Conservation (phyloP, 192 early-diverging fungal species). For the Coemansia erecta region DNA sequence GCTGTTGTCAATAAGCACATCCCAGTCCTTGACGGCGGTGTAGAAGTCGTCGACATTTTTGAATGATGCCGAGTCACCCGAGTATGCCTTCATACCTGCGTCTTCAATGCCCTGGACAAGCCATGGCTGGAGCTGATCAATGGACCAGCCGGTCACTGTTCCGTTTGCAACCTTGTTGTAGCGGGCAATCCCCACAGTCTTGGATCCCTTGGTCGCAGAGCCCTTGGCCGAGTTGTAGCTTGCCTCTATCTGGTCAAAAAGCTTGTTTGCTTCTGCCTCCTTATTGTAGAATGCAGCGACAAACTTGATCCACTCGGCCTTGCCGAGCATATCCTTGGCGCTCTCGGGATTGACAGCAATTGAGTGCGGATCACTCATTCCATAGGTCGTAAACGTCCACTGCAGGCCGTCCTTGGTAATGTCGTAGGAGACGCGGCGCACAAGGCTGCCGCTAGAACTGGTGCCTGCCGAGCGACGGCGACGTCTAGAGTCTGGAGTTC, state of each 20-base stretch:
- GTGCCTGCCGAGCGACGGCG: background rate
- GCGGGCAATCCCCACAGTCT: conserved; percentile 38
- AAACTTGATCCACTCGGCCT: conserved; percentile 51
- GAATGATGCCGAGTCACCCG: conserved; percentile 27
- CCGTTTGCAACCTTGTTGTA: conserved; percentile 51
- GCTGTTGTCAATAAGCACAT: conserved; percentile 62
- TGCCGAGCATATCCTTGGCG: conserved; percentile 40
- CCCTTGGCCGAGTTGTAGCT: conserved; percentile 37
- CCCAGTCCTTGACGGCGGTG: conserved; percentile 54
- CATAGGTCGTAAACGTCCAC: conserved; percentile 54
- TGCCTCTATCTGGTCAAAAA: conserved; percentile 35
- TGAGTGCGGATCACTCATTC: conserved; percentile 46
- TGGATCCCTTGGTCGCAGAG: conserved; percentile 1
- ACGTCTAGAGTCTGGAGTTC: conserved; percentile 15
- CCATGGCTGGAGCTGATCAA: conserved; percentile 41
- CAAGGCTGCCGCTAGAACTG: conserved; percentile 5
- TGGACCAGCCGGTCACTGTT: conserved; percentile 35
- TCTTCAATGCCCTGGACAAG: conserved; percentile 58
- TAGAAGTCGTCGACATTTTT: conserved; percentile 49
- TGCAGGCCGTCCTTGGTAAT: conserved; percentile 49
- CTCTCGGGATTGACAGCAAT: conserved; percentile 40
- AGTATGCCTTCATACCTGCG: conserved; percentile 54
- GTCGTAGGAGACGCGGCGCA: conserved; percentile 49
- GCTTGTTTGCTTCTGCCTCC: conserved; percentile 37
- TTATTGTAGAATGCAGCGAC: conserved; percentile 40